phyloP scores from a whole-genome alignment of 2,329 filamentous ascomycete species.

The Thelonectria olida region DNA sequence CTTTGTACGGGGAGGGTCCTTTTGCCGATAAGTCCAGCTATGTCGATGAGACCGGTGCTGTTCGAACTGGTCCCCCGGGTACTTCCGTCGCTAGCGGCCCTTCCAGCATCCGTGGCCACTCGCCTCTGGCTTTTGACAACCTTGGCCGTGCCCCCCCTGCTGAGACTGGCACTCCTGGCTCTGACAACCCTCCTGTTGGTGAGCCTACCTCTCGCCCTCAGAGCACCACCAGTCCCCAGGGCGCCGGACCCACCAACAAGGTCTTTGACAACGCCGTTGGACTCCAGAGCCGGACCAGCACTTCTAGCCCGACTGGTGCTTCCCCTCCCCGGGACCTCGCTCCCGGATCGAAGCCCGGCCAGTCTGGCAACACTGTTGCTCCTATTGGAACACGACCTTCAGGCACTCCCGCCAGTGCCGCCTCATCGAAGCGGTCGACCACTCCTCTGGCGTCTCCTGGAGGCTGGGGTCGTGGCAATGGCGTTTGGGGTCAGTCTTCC shows the following conservation, averaged over 20 bases:
- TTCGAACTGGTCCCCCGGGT: constrained; percentile 73
- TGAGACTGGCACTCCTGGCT: constrained; percentile 51
- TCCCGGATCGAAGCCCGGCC: constrained; percentile 61
- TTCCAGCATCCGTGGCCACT: constrained; percentile 76
- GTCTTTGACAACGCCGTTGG: constrained; percentile 67
- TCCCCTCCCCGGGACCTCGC: constrained; percentile 78
- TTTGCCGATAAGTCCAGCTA: constrained; percentile 75
- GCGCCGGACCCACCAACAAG: constrained; percentile 63
- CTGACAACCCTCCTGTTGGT: constrained; percentile 59
- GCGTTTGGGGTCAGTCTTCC: constrained; percentile 86
- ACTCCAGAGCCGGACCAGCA: constrained; percentile 78
- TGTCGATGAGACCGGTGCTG: constrained; percentile 72
- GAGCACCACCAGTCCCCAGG: constrained; percentile 86
- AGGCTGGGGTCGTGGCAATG: constrained; percentile 82
- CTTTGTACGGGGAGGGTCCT: constrained; percentile 83
- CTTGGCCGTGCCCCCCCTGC: constrained; percentile 53
- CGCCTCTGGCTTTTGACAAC: constrained; percentile 80
- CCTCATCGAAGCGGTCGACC: constrained; percentile 79
- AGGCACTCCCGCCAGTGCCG: constrained; percentile 58
- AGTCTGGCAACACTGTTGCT: constrained; percentile 74
- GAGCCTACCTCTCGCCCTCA: constrained; percentile 73
- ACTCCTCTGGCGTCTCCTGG: constrained; percentile 91
- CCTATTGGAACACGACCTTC: constrained; percentile 92
- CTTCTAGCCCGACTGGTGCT: constrained; percentile 81
- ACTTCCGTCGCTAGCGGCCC: constrained; percentile 60